Base-by-base conservation (phyloP, 306 rosid genomes). In the Medicago arabica region DNA sequence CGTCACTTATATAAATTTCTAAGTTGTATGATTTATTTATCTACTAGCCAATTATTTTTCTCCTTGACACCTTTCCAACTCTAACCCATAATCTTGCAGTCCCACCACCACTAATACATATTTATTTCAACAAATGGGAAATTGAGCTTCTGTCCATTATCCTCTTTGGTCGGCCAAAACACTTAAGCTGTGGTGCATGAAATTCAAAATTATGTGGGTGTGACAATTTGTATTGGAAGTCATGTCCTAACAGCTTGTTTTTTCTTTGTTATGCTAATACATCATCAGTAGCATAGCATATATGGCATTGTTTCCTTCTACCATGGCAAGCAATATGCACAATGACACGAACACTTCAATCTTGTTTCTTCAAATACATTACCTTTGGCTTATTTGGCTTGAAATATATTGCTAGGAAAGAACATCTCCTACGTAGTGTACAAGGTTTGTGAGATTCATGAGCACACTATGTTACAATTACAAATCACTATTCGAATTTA, bases 91-190 rank as follows among this genome's bases (percentile, higher is more conserved):
- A 46, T 19, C 59, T 36, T 25, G 40, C 13, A 59, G 28, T 47
- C 86, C 83, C 80, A 78, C 77, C 80, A 74, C 65, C 80, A 74
- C 65, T 31, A 53, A 0, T 46, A 36, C 57, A 23, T 25, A 73
- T 31, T 23, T 34, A 34, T 34, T 61, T 49, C 41, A 75, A 69
- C 63, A n/a, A 49, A 19, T 25, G 41, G 50, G 44, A 15, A 62
- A 61, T 65, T 60, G 54, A 65, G 76, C 70, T 19, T 25, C 18
- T 40, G 14, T 53, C 59, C 63, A 51, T 57, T 25, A 72, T 73
- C 81, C 23, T 65, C 64, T 72, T 34, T 67, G 71, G 83, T 82
- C 76, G 85, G 85, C 79, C 73, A 82, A 40, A 62, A 40, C 13
- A 60, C 53, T 73, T 47, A 67, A 69, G 69, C 58, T 47, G 76